Evolutionary conservation across 352 stramenopile species (phyloP).

Genomic region (Phytophthora lateralis): DNA sequence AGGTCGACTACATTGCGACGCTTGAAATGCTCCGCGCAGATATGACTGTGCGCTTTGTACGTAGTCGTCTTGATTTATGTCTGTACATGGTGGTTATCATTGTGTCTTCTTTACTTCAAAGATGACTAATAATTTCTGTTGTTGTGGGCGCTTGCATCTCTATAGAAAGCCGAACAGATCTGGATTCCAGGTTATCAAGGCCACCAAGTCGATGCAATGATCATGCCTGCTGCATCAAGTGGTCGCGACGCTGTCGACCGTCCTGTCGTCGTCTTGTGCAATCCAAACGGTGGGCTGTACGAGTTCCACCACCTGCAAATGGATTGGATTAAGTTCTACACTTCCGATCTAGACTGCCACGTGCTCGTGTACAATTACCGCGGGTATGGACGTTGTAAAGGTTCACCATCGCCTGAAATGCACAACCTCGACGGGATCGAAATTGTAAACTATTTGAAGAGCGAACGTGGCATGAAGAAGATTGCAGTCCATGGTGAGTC

Average conservation of each 20-base stretch:
- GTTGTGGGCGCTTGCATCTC: not conserved
- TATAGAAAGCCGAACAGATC: slow-evolving; percentile 78
- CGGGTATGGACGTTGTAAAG: slow-evolving; percentile 78
- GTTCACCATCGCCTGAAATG: slow-evolving; percentile 56
- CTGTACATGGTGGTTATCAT: not conserved
- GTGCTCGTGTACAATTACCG: slow-evolving; percentile 90
- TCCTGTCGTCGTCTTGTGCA: slow-evolving; percentile 77
- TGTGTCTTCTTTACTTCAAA: not conserved
- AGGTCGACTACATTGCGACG: slow-evolving; percentile 71
- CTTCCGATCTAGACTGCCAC: slow-evolving; percentile 65
- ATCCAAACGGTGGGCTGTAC: slow-evolving; percentile 86
- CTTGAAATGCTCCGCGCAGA: slow-evolving; percentile 86
- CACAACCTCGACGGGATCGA: slow-evolving; percentile 78
- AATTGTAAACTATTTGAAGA: slow-evolving; percentile 75
- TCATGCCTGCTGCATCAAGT: slow-evolving; percentile 58
- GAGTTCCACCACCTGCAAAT: slow-evolving; percentile 90
- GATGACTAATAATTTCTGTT: slow-evolving; percentile 6
- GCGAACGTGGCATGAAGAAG: slow-evolving; percentile 49
- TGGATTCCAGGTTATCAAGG: slow-evolving; percentile 70
- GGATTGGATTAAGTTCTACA: slow-evolving; percentile 92
- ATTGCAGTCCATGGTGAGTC: slow-evolving; percentile 86
- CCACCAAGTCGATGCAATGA: slow-evolving; percentile 83
- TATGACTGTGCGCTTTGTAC: slow-evolving; percentile 76
- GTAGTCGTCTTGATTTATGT: slow-evolving; percentile 11
- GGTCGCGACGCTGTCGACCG: slow-evolving; percentile 37